A percentile compares a stretch with the other conserved stretches of the same genome.
Evolutionary conservation across 768 basidiomycete species (phyloP).

Genomic region (Psilocybe azurescens): DNA sequence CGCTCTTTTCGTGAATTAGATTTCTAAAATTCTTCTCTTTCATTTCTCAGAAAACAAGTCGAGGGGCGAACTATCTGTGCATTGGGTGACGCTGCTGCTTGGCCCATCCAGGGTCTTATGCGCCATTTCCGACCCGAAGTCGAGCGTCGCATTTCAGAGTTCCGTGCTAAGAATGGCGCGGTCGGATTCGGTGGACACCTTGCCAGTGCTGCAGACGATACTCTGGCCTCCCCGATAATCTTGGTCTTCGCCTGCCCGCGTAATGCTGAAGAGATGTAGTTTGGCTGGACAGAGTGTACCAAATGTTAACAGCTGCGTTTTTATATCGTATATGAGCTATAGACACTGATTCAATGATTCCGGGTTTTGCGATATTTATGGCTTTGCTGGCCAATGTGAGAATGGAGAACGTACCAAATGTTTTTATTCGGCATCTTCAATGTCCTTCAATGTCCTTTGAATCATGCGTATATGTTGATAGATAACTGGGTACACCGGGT

Average conservation of each 20-base stretch:
- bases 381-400: background rate
- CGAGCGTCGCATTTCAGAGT: conserved; percentile 83
- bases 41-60: conserved; percentile 79
- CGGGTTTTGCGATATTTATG: background rate
- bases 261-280: background rate
- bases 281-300: too few relatives aligned
- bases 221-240: conserved; percentile 74
- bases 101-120: conserved; percentile 99
- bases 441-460: too few relatives aligned
- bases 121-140: conserved; percentile 97
- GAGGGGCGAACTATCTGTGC: conserved; percentile 98
- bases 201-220: conserved; percentile 69
- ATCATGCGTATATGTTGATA: too few relatives aligned
- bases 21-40: background rate
- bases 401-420: too few relatives aligned
- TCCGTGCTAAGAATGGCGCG: conserved; percentile 74
- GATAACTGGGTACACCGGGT: too few relatives aligned
- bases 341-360: background rate
- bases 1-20: background rate
- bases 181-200: conserved; percentile 90
- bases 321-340: background rate
- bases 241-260: conserved; percentile 57
- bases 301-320: background rate
- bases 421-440: too few relatives aligned
- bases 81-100: conserved; percentile 95